Conservation (phyloP, 345 rosid species). For the Ricinus communis region DNA sequence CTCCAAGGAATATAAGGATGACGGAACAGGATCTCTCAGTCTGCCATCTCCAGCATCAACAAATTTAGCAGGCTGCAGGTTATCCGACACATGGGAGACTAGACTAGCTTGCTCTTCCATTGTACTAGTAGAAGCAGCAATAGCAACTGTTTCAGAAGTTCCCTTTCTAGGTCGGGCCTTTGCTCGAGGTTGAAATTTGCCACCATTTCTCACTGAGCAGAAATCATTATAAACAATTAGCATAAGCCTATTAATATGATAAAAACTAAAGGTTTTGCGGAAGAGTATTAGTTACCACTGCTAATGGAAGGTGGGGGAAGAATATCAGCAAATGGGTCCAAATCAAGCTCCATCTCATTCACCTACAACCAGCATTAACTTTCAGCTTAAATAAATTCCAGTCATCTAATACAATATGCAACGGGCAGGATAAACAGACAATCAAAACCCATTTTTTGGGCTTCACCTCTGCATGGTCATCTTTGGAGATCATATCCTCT, state of each 20-base stretch:
- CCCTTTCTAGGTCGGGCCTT: constrained; percentile 16
- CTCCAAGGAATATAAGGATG: constrained; percentile 10
- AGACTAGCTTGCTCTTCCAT: constrained; percentile 1
- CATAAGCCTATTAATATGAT: neutral
- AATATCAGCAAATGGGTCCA: constrained; percentile 8
- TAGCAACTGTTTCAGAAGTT: constrained; percentile 7
- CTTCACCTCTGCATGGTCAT: too few species aligned
- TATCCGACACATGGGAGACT: constrained; percentile 9
- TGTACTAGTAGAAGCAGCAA: neutral
- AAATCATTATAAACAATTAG: neutral
- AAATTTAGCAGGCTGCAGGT: neutral
- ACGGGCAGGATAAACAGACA: neutral
- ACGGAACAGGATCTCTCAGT: neutral
- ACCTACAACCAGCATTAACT: constrained; percentile 9
- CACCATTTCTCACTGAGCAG: constrained; percentile 21
- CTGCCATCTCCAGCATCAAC: constrained; percentile 6
- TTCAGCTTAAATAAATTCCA: too few species aligned
- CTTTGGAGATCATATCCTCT: neutral
- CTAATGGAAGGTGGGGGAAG: neutral
- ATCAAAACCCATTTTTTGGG: neutral
- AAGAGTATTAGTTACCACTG: neutral
- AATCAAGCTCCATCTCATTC: constrained; percentile 1
- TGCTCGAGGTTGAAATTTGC: constrained; percentile 28
- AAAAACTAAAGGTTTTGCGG: neutral
- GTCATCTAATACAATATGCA: neutral